phyloP scores from a whole-genome alignment of 1,284 basidiomycete genomes.

The Microstroma glucosiphilum region DNA sequence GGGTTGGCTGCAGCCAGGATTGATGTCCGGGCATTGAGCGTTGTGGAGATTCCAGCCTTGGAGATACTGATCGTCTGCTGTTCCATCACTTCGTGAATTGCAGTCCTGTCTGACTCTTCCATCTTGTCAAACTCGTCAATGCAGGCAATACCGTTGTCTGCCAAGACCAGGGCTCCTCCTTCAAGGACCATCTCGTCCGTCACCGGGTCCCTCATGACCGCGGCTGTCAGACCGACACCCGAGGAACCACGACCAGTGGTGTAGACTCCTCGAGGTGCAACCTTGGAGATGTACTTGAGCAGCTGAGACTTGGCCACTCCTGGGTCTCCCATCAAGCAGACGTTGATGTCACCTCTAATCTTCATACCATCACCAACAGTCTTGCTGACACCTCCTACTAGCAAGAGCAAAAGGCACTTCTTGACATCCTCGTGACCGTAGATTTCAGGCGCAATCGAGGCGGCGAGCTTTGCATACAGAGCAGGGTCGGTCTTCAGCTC shows the following conservation, averaged over 20 bases:
- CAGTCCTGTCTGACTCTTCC: constrained; percentile 91
- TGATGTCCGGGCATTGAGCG: constrained; percentile 92
- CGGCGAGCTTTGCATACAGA: constrained; percentile 74
- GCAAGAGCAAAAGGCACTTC: constrained; percentile 85
- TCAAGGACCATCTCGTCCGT: constrained; percentile 96
- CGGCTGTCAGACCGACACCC: constrained; percentile 94
- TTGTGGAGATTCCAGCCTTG: constrained; percentile 98
- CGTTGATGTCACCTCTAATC: constrained; percentile 95
- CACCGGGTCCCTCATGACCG: constrained; percentile 94
- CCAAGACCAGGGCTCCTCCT: constrained; percentile 90
- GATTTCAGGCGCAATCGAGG: constrained; percentile 88
- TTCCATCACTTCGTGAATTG: constrained; percentile 99
- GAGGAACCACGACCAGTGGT: constrained; percentile 90
- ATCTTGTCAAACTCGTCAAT: constrained; percentile 99
- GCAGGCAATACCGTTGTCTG: constrained; percentile 96
- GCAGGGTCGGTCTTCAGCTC: constrained; percentile 67
- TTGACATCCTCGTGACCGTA: constrained; percentile 98
- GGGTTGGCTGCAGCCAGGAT: constrained; percentile 98
- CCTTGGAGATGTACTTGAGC: constrained; percentile 85
- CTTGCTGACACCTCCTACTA: constrained; percentile 95
- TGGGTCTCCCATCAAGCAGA: constrained; percentile 92
- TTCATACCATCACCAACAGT: constrained; percentile 94
- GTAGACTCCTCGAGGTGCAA: constrained; percentile 84
- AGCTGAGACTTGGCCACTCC: constrained; percentile 97
- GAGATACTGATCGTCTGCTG: constrained; percentile 99